Evolutionary conservation across 1,139 yeast genomes (phyloP).

Genomic region (Magnusiomyces suaveolens): DNA sequence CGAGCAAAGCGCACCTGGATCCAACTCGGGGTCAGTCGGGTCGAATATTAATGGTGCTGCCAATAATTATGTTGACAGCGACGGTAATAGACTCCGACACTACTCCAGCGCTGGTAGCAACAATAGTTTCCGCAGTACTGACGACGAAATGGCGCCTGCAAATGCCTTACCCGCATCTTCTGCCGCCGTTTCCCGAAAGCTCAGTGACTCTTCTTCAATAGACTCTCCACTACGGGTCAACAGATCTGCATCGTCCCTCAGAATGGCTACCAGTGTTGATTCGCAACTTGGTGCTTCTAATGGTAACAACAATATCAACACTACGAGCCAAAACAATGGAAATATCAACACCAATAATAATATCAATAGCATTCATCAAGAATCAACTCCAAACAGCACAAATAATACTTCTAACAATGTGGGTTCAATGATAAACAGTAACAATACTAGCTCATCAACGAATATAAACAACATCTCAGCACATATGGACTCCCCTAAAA

Average conservation of each 20-base stretch:
- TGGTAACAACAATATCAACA: background rate
- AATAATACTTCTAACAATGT: background rate
- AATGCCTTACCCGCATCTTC: background rate
- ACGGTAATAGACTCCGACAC: constrained; percentile 6
- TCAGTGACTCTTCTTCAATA: background rate
- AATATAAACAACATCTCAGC: background rate
- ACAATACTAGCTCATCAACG: background rate
- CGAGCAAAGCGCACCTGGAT: constrained; percentile 4
- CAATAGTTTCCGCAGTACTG: constrained; percentile 1
- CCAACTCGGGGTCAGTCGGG: background rate
- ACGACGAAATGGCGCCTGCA: background rate
- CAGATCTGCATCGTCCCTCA: background rate
- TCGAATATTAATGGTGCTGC: background rate
- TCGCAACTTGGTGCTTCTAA: background rate
- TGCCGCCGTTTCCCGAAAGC: background rate
- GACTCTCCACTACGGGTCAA: background rate
- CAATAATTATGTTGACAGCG: background rate
- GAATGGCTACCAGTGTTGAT: background rate
- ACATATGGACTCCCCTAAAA: background rate
- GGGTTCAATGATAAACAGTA: background rate
- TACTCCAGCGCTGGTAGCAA: constrained; percentile 13
- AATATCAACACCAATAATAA: background rate
- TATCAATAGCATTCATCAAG: background rate
- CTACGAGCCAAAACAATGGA: too few relatives aligned
- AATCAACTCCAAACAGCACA: background rate